Evolutionary conservation across 1,139 yeast species (phyloP).

Genomic region (Kurtzmaniella quercitrusa): DNA sequence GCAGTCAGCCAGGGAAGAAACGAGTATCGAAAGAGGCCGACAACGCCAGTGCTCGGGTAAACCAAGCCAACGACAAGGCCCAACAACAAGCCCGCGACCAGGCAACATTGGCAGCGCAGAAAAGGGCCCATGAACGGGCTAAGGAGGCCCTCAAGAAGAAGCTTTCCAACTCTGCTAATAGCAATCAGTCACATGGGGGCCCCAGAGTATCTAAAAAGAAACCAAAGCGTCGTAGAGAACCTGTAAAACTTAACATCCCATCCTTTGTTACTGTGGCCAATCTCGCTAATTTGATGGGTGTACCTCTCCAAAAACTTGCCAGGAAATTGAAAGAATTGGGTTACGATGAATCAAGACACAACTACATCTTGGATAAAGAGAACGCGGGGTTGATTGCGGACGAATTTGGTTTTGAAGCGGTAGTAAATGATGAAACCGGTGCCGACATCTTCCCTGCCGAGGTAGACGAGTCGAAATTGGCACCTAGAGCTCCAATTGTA

Average conservation of each 20-base stretch:
- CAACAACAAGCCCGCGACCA: constrained; percentile 2
- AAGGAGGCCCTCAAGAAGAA: constrained; percentile 6
- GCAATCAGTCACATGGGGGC: background rate
- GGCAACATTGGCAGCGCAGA: constrained; percentile 1
- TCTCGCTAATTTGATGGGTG: constrained; percentile 64
- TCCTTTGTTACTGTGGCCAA: constrained; percentile 72
- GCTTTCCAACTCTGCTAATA: background rate
- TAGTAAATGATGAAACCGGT: constrained; percentile 54
- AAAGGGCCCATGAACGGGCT: constrained; percentile 6
- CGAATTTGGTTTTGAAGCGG: constrained; percentile 75
- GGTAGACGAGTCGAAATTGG: constrained; percentile 39
- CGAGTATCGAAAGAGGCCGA: background rate
- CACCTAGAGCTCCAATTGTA: constrained; percentile 85
- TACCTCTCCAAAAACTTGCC: constrained; percentile 59
- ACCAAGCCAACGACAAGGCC: constrained; percentile 4
- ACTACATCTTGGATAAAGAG: constrained; percentile 79
- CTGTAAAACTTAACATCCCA: constrained; percentile 54
- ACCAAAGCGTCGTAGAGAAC: constrained; percentile 13
- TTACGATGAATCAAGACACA: constrained; percentile 68
- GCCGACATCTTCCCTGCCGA: constrained; percentile 56
- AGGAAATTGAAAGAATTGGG: constrained; percentile 64
- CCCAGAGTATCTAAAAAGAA: constrained; percentile 4
- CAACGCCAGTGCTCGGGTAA: background rate
- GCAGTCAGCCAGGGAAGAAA: background rate
- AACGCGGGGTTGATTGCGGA: constrained; percentile 84